A percentile compares a stretch with the other conserved stretches of the same genome.
Conservation (phyloP, 2,329 filamentous ascomycete species). For the Talaromyces sp. region DNA sequence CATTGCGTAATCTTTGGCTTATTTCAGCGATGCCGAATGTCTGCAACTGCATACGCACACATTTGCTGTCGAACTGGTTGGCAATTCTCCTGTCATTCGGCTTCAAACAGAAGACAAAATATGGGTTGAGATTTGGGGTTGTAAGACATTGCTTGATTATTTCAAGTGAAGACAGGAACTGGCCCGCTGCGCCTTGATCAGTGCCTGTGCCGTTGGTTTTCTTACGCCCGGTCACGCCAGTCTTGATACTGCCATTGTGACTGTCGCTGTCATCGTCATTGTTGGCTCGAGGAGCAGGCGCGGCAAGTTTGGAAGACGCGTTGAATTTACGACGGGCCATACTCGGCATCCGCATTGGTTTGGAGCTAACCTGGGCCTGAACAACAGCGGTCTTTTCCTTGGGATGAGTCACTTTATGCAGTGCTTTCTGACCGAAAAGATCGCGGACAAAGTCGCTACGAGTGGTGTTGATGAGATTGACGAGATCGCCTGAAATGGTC, state of each 20-base stretch:
- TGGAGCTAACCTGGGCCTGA: slow-evolving; percentile 93
- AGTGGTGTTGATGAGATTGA: slow-evolving; percentile 85
- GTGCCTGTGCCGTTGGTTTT: slow-evolving; percentile 34
- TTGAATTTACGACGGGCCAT: slow-evolving; percentile 75
- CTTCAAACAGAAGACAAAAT: slow-evolving; percentile 96
- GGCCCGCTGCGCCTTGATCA: slow-evolving; percentile 80
- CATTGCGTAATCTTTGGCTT: slow-evolving; percentile 83
- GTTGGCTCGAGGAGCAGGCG: slow-evolving; percentile 20
- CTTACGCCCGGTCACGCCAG: slow-evolving; percentile 22
- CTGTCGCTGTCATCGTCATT: slow-evolving; percentile 38
- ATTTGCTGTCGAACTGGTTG: slow-evolving; percentile 99
- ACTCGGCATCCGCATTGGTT: slow-evolving; percentile 85
- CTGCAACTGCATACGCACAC: slow-evolving; percentile 88
- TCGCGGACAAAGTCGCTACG: slow-evolving; percentile 84
- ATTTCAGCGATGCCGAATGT: slow-evolving; percentile 96
- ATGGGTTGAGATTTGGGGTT: slow-evolving; percentile 77
- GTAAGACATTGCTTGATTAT: slow-evolving; percentile 85
- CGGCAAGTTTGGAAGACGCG: slow-evolving; percentile 41
- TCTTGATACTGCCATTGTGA: slow-evolving; percentile 25
- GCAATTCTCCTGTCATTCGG: slow-evolving; percentile 95
- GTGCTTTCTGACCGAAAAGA: slow-evolving; percentile 90
- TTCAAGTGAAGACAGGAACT: slow-evolving; percentile 83
- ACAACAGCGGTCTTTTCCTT: slow-evolving; percentile 85
- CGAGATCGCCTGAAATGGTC: slow-evolving; percentile 88
- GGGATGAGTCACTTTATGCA: slow-evolving; percentile 90